Base-by-base conservation (phyloP, 2,329 filamentous ascomycete species). In the Colletotrichum australisinense region DNA sequence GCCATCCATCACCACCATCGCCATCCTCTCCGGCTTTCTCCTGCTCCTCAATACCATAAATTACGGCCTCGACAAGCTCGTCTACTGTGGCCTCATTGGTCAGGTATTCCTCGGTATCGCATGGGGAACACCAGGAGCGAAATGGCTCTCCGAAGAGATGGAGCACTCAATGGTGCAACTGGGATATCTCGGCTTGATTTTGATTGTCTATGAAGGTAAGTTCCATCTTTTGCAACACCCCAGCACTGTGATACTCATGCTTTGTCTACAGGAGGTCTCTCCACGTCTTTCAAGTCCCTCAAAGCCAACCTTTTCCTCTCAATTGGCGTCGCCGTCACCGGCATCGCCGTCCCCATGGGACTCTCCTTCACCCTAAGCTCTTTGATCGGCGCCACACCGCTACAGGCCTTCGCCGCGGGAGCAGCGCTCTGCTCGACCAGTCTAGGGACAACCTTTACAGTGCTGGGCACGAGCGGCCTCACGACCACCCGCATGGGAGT, bases 371-470 rank as follows among this genome's bases (percentile, higher is more conserved):
- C 88, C 1, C 84, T 94, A 0, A 83, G 81, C 14, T 79, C 81
- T 0, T 79, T 93, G 3, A 80, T 87, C 1, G 79, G 84, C 19
- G 88, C 90, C 0, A 87, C 86, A 0, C 81, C 84, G 0, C 77
- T 93, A 0, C 91, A 95, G 78, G 88, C 89, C 0, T 96, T 95
- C 77, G 89, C 93, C 1, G 91, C 93, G 0, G 93, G 93, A 9
- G 93, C 93, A 2, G 91, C 93, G 0, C 83, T 95, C 0, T 94
- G 92, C 77, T 93, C 93, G 1, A 96, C 93, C 1, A 93, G 91
- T 69, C 84, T 95, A 0, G 93, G 93, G 5, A 95, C 93, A 0
- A 89, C 87, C 0, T 92, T 94, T 9, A 91, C 90, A 3, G 83
- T 89, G 5, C 81, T 88, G 0, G 78, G 82, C 14, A 79, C 83